Evolutionary conservation across 139 green algal species (phyloP).

Genomic region (Chlorokybus atmophyticus): DNA sequence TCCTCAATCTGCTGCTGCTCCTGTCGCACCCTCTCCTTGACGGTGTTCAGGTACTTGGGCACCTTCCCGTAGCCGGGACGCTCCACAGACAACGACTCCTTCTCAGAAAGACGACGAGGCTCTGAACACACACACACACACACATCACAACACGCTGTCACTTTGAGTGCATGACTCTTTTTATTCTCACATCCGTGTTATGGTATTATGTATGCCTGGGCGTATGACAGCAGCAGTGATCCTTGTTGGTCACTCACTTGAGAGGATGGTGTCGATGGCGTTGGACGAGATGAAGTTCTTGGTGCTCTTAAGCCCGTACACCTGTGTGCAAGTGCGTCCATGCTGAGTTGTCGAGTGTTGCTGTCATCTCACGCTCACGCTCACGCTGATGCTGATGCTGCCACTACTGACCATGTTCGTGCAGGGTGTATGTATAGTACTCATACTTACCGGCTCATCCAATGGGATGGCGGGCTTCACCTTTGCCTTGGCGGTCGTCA

Average conservation of each 20-base stretch:
- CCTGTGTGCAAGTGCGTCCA: too few relatives aligned
- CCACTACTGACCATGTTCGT: background rate
- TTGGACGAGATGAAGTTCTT: slow-evolving; percentile 72
- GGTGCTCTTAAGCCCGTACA: slow-evolving; percentile 40
- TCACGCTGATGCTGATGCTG: background rate
- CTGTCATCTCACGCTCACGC: too few relatives aligned
- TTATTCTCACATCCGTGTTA: slow-evolving; percentile 28
- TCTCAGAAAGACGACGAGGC: background rate
- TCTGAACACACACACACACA: background rate
- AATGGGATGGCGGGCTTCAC: slow-evolving; percentile 42
- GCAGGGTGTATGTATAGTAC: background rate
- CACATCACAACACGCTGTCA: slow-evolving; percentile 6
- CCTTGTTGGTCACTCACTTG: too few relatives aligned
- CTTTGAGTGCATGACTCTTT: slow-evolving; percentile 1
- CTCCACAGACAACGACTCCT: slow-evolving; percentile 8
- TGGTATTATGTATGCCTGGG: background rate
- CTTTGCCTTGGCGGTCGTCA: too few relatives aligned
- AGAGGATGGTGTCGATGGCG: slow-evolving; percentile 49
- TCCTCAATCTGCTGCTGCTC: slow-evolving; percentile 50
- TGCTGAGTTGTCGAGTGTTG: too few relatives aligned
- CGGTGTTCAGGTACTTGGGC: slow-evolving; percentile 62
- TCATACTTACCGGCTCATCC: slow-evolving; percentile 42
- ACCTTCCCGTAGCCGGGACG: slow-evolving; percentile 58
- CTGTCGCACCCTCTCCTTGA: slow-evolving; percentile 42
- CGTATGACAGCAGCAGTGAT: too few relatives aligned